These are phyloP conservation scores for Globisporangium radiosum DNA, from an alignment of 352 stramenopile species.

Conservation along the genomic window DNA sequence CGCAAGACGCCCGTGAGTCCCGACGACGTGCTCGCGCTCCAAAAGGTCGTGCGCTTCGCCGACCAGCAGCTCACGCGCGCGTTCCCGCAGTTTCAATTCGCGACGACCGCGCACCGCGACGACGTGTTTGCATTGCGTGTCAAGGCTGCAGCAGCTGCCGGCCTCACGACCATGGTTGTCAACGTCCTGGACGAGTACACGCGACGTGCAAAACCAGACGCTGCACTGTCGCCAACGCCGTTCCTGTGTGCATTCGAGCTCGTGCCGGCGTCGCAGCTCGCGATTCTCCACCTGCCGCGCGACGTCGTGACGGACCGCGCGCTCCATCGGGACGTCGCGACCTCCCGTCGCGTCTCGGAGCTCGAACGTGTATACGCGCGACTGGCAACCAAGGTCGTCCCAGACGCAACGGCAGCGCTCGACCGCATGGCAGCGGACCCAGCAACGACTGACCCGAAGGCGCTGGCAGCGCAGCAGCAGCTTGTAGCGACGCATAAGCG, in stretches of 20 bases:
- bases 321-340: constrained; percentile 28
- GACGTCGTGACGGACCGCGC: constrained; percentile 31
- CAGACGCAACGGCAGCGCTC: constrained; percentile 3
- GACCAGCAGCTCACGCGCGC: constrained; percentile 49
- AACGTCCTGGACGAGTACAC: constrained; percentile 61
- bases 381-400: constrained; percentile 9
- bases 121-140: constrained; percentile 49
- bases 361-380: constrained; percentile 31
- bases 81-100: constrained; percentile 48
- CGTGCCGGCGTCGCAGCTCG: constrained; percentile 45
- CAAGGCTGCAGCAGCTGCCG: constrained; percentile 53
- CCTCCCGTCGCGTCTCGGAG: constrained; percentile 35
- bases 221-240: constrained; percentile 20
- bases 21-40: constrained; percentile 36
- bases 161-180: constrained; percentile 35
- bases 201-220: constrained; percentile 12
- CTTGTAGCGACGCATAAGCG: constrained; percentile 16
- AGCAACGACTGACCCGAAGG: constrained; percentile 15
- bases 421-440: constrained; percentile 7
- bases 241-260: constrained; percentile 49
- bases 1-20: constrained; percentile 29
- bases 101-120: constrained; percentile 33
- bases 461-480: constrained; percentile 15
- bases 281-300: constrained; percentile 41
- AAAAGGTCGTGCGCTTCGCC: constrained; percentile 47